Base-by-base conservation (phyloP, 2,329 filamentous ascomycete species). In the Talaromyces sp. region DNA sequence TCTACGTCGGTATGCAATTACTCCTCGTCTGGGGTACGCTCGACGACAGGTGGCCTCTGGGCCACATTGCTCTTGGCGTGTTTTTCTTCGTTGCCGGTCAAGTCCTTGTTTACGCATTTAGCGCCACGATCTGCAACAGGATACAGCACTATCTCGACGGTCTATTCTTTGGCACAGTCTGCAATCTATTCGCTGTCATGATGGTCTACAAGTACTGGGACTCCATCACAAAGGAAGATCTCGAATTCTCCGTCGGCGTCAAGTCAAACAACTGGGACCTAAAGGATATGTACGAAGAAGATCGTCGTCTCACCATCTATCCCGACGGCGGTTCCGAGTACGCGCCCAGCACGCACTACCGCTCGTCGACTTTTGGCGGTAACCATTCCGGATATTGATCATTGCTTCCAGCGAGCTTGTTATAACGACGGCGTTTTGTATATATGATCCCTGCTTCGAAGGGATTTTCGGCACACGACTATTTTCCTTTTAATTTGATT, bases 161-260 rank as follows among this genome's bases (percentile, higher is more conserved):
- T 0, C 80, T 98, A 57, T 96, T 98, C 81, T 93, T 99, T 74
- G 92, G 93, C 4, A 97, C 94, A 0, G 89, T 94, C 63, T 95
- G 93, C 82, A 99, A 99, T 75, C 81, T 99, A 52, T 83, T 99
- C 50, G 92, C 89, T 13, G 94, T 99, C 67, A 99, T 99, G 95
- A 99, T 98, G 95, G 89, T 99, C 43, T 99, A 99, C 86, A 99
- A 95, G 93, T 99, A 96, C 83, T 99, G 95, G 95, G 95, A 99
- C 76, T 97, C 93, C 16, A 99, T 99, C 78, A 99, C 95, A 24
- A 93, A 91, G 75, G 95, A 99, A 80, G 95, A 99, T 77, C 89
- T 99, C 70, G 95, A 99, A 77, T 99, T 99, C 80, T 97, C 93
- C 2, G 95, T 99, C 59, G 94, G 94, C 69, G 92, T 92, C 66